Evolutionary conservation across 129 eudicot genomes (phyloP), one percentile per base, ranked within the genome.

Genomic region (Flaveria robusta): DNA sequence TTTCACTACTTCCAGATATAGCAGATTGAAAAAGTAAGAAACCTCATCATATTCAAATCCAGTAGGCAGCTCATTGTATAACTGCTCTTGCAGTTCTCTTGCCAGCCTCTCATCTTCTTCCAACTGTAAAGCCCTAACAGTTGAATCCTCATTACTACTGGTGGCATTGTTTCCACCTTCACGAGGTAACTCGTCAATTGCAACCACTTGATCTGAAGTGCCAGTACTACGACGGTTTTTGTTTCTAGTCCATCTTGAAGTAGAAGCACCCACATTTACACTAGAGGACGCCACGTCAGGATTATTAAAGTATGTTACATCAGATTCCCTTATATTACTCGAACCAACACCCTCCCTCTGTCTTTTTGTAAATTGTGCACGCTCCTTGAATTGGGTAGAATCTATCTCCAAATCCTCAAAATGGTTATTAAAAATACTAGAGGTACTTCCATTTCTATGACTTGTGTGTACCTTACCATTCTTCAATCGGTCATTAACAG

Each of bases 31-130:
- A 18, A 7, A 66, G 18, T 45, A 62, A 55, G 51, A 77, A 16
- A 94, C 97, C 94, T 87, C 90, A 20, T 43, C 75, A 81, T 15
- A 56, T 63, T 80, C 89, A 81, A 64, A 67, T 49, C 81, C 85
- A 78, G 78, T n/a, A 46, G 41, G 76, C 50, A 81, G 80, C 34
- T 50, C 99, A 86, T 80, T 86, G 76, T 95, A 95, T 50, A 95
- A 78, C 79, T 95, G 97, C 82, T 95, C 99, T 76, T 95, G 99
- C 64, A 95, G 88, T 76, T 95, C 92, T 79, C 92, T 85, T 45
- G 99, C 99, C 65, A 95, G 73, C 84, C 78, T 85, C 79, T 95
- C 99, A 89, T 95, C 99, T 59, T 89, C 90, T 70, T 95, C 90
- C 54, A 91, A 78, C 81, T 95, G 99, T 81, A 85, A 68, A 2